Evolutionary conservation across 2,329 filamentous ascomycete species (phyloP).

Genomic region (Phialophora chinensis): DNA sequence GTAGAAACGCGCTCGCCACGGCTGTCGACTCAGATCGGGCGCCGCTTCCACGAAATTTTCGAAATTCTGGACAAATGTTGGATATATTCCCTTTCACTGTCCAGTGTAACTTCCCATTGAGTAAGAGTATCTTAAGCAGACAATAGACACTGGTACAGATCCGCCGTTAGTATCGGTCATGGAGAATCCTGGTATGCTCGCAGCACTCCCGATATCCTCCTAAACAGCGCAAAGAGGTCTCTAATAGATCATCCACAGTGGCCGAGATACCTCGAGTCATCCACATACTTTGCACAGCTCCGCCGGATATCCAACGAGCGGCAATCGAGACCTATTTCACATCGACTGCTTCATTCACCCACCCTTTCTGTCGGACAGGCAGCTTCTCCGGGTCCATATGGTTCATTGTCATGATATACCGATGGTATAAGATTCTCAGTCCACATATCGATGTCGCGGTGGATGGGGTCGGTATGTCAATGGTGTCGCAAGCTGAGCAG

Average conservation of each 20-base stretch:
- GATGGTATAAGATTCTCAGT: constrained; percentile 83
- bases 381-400: constrained; percentile 67
- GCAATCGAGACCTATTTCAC: constrained; percentile 76
- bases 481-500: background rate
- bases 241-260: constrained; percentile 24
- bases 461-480: constrained; percentile 61
- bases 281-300: constrained; percentile 69
- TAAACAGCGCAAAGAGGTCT: background rate
- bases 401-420: constrained; percentile 72
- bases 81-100: background rate
- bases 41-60: background rate
- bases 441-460: constrained; percentile 73
- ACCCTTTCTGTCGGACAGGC: constrained; percentile 76
- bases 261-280: constrained; percentile 69
- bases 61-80: background rate
- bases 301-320: constrained; percentile 67
- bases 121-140: background rate
- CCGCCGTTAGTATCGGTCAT: constrained; percentile 17
- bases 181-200: constrained; percentile 35
- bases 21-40: background rate
- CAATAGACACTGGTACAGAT: background rate
- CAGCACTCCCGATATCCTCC: background rate
- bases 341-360: constrained; percentile 72
- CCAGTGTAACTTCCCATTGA: background rate
- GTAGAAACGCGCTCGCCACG: background rate